A percentile compares a stretch with the other conserved stretches of the same genome.
These are phyloP conservation scores for Plasmodium blacklocki DNA, from an alignment of 169 alveolate species.

Conservation along the genomic window DNA sequence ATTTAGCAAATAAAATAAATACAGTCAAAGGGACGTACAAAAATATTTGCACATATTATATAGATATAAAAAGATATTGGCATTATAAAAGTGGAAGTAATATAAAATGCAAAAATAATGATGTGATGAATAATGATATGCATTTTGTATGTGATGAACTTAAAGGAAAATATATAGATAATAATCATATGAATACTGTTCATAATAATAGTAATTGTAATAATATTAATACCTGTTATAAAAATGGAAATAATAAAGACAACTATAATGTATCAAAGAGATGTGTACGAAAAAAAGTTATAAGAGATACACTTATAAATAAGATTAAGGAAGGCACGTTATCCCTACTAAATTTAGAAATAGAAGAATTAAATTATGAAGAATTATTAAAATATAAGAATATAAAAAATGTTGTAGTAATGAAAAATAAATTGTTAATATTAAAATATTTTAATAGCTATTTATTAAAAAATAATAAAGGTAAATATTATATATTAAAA, in stretches of 20 bases:
- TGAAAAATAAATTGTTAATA: slow-evolving; percentile 22
- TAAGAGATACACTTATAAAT: slow-evolving; percentile 3
- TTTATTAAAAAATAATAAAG: slow-evolving; percentile 38
- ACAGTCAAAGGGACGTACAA: too few species aligned
- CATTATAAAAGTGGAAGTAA: too few species aligned
- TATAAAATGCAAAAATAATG: too few species aligned
- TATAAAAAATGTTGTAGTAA: slow-evolving; percentile 31
- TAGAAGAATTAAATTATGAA: slow-evolving; percentile 40
- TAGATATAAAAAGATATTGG: too few species aligned
- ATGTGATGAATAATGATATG: too few species aligned
- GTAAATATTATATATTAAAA: slow-evolving; percentile 49
- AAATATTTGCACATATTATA: too few species aligned
- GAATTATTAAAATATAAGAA: slow-evolving; percentile 44
- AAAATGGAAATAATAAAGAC: neutral
- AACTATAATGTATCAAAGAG: neutral
- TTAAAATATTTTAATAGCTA: slow-evolving; percentile 51
- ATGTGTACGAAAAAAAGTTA: neutral
- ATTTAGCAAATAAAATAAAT: too few species aligned
- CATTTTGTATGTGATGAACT: too few species aligned
- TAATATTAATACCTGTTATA: too few species aligned
- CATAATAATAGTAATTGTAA: too few species aligned
- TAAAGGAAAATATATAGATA: too few species aligned
- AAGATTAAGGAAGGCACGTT: slow-evolving; percentile 14
- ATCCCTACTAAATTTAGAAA: slow-evolving; percentile 29
- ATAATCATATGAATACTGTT: too few species aligned